These are phyloP conservation scores for Chenopodium berlandieri DNA, from an alignment of 148 eudicot species.

Conservation along the genomic window DNA sequence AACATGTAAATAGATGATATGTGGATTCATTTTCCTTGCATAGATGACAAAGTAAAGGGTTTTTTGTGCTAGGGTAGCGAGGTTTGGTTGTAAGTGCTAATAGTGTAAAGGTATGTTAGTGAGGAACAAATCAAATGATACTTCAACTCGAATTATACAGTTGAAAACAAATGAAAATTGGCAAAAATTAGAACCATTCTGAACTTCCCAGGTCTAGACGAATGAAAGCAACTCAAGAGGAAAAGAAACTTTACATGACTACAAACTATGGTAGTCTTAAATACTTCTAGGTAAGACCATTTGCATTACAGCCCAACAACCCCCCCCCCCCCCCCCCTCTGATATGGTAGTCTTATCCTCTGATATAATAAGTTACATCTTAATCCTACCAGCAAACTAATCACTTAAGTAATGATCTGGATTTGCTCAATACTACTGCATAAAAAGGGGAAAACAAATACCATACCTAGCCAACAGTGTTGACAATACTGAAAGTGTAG, in stretches of 20 bases:
- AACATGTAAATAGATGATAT: too few species aligned
- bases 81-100: too few species aligned
- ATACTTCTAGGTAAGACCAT: too few species aligned
- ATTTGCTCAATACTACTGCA: background rate
- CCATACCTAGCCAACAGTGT: conserved; percentile 91
- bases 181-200: background rate
- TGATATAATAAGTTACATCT: background rate
- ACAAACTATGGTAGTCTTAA: too few species aligned
- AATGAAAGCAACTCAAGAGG: too few species aligned
- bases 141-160: background rate
- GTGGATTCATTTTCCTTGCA: too few species aligned
- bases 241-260: too few species aligned
- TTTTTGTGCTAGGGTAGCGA: too few species aligned
- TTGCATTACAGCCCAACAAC: too few species aligned
- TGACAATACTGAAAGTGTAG: conserved; percentile 59
- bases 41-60: too few species aligned
- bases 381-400: background rate
- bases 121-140: background rate
- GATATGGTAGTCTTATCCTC: background rate
- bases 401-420: background rate
- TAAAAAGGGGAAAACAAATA: conserved; percentile 3
- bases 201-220: background rate
- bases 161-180: background rate
- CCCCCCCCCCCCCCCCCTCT: background rate
- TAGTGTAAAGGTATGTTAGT: too few species aligned